Evolutionary conservation across 2,329 filamentous ascomycete species (phyloP).

Genomic region (Microsporum audouinii): DNA sequence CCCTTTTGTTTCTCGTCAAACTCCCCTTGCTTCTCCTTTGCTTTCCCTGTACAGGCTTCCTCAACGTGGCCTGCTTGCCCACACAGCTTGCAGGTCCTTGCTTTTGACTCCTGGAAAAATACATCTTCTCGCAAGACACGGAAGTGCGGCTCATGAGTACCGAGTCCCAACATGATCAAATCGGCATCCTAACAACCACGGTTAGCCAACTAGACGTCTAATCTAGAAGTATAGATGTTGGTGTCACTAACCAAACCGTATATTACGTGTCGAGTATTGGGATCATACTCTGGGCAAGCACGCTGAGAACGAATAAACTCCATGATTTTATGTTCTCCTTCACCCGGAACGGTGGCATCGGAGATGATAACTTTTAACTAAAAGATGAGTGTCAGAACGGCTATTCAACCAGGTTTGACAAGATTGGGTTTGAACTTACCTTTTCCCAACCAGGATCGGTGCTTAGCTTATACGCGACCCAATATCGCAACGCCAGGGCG

Average conservation of each 20-base stretch:
- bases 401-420: neutral
- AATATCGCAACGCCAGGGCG: constrained; percentile 80
- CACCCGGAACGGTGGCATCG: constrained; percentile 91
- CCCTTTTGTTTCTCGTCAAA: constrained; percentile 69
- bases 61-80: constrained; percentile 87
- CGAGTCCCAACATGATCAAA: constrained; percentile 95
- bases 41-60: constrained; percentile 67
- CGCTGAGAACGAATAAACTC: constrained; percentile 91
- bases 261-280: constrained; percentile 94
- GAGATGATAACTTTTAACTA: constrained; percentile 93
- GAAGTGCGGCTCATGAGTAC: constrained; percentile 95
- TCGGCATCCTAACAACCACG: constrained; percentile 57
- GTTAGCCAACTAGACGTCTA: constrained; percentile 16
- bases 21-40: constrained; percentile 66
- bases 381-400: constrained; percentile 16
- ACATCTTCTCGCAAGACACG: constrained; percentile 93
- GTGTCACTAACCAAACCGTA: constrained; percentile 56
- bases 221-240: neutral
- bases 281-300: constrained; percentile 79
- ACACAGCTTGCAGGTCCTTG: constrained; percentile 73
- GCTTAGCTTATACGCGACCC: constrained; percentile 95
- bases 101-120: constrained; percentile 77
- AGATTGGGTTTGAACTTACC: constrained; percentile 21
- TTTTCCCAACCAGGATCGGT: constrained; percentile 93
- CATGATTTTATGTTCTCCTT: constrained; percentile 99